These are phyloP conservation scores for Torulaspora pretoriensis DNA, from an alignment of 1,139 yeast genomes.

Conservation along the genomic window DNA sequence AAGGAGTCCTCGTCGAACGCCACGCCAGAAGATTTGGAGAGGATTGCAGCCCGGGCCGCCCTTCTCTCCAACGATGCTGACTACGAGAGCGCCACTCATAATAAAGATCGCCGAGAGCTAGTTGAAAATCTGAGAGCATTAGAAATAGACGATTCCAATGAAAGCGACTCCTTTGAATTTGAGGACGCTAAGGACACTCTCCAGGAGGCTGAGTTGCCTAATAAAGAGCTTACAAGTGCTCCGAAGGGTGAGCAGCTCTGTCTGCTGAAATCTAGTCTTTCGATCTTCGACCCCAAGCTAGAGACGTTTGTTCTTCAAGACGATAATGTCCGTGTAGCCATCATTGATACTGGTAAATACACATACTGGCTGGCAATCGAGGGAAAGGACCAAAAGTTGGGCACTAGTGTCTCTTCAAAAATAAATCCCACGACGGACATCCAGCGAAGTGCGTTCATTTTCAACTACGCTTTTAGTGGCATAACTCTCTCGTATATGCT, in stretches of 20 bases:
- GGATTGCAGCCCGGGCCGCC: slow-evolving; percentile 36
- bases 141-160: slow-evolving; percentile 7
- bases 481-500: slow-evolving; percentile 59
- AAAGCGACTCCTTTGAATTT: slow-evolving; percentile 19
- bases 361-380: slow-evolving; percentile 50
- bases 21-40: slow-evolving; percentile 47
- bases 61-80: slow-evolving; percentile 9
- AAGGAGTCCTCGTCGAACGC: slow-evolving; percentile 50
- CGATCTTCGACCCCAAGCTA: slow-evolving; percentile 51
- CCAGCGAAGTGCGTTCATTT: slow-evolving; percentile 56
- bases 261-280: slow-evolving; percentile 41
- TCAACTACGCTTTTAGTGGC: slow-evolving; percentile 48
- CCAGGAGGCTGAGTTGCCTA: slow-evolving; percentile 11
- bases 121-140: slow-evolving; percentile 11
- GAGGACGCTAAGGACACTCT: slow-evolving; percentile 34
- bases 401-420: slow-evolving; percentile 44
- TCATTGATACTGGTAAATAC: slow-evolving; percentile 51
- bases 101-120: slow-evolving; percentile 1
- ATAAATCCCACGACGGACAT: slow-evolving; percentile 65
- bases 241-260: slow-evolving; percentile 26
- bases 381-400: slow-evolving; percentile 38
- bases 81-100: not conserved
- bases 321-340: slow-evolving; percentile 35
- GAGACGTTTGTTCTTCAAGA: slow-evolving; percentile 50
- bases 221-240: slow-evolving; percentile 7